Evolutionary conservation across 805 yeast species (phyloP), one percentile per base, ranked within the genome.

Genomic region (Candida sonorensis): DNA sequence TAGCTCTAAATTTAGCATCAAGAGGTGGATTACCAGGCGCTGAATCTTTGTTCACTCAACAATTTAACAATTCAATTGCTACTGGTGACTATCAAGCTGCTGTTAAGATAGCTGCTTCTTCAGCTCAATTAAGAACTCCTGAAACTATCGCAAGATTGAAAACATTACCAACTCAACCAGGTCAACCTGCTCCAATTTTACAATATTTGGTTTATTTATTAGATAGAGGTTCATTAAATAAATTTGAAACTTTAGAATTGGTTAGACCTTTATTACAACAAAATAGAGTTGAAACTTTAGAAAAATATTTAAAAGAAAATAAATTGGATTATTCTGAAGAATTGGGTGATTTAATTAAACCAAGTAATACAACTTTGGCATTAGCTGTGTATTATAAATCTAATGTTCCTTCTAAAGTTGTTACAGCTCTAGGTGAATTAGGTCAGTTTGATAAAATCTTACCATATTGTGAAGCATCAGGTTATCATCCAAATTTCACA

Each of bases 1-100:
- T 92, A 50, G 98, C 97, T 3, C 67, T 92, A 39, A 69, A 86
- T 9, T 73, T 92, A 43, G 94, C 97, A 17, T 75, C 95, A 4
- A 82, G 97, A 60, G 97, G 96, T 53, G 95, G 95, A 2, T 75
- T 92, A 51, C 92, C 95, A 26, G 99, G 99, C 45, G 98, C 97
- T 30, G 99, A 92, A 57, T 79, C 77, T 50, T 69, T 92, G 42
- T 88, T 92, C 61, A 64, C 71, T 38, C 95, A 87, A 62, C 97
- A 90, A 62, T 92, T 92, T 64, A 94, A 87, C 52, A 77, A 78
- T 56, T 72, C 80, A 49, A 69, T 92, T 50, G 73, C 76, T 44
- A 77, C 77, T 46, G 96, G 96, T 46, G 92, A 87, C 57, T 92
- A 87, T 54, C 69, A 77, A 35, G 79, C 80, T 48, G 98, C 98